Evolutionary conservation across 2,329 filamentous ascomycete genomes (phyloP).

Genomic region (Calonectria honghensis): DNA sequence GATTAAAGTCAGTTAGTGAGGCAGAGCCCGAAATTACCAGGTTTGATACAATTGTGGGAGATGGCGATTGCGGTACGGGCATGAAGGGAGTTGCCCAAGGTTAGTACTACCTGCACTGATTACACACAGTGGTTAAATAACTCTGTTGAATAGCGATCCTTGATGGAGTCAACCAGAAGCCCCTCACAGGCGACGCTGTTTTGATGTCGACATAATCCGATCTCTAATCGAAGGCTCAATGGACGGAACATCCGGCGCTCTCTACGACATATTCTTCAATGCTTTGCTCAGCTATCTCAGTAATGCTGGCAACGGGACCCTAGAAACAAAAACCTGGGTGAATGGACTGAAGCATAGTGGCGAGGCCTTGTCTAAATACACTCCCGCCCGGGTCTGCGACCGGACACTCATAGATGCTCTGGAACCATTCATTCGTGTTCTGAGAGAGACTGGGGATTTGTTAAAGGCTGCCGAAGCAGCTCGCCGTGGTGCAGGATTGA

Average conservation of each 20-base stretch:
- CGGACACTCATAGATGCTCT: conserved; percentile 84
- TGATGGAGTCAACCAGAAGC: background rate
- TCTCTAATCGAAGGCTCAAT: conserved; percentile 66
- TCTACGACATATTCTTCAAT: conserved; percentile 86
- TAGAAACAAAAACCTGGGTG: conserved; percentile 56
- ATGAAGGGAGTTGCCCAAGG: conserved; percentile 29
- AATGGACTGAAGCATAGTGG: conserved; percentile 75
- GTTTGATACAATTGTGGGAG: conserved; percentile 29
- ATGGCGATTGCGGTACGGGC: conserved; percentile 36
- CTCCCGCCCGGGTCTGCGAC: conserved; percentile 82
- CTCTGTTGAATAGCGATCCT: background rate
- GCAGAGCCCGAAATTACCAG: conserved; percentile 31
- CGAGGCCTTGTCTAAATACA: conserved; percentile 77
- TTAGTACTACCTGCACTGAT: background rate
- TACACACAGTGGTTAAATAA: background rate
- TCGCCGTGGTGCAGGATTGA: conserved; percentile 78
- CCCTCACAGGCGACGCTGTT: conserved; percentile 11
- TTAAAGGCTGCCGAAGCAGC: conserved; percentile 74
- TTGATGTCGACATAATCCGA: conserved; percentile 1
- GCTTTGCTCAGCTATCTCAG: conserved; percentile 67
- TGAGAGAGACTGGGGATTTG: conserved; percentile 69
- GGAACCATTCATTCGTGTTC: conserved; percentile 78
- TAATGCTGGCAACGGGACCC: background rate
- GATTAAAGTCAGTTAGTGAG: background rate
- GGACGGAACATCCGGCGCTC: conserved; percentile 84